Base-by-base conservation (phyloP, 2,329 filamentous ascomycete species). In the Monilinia aucupariae region DNA sequence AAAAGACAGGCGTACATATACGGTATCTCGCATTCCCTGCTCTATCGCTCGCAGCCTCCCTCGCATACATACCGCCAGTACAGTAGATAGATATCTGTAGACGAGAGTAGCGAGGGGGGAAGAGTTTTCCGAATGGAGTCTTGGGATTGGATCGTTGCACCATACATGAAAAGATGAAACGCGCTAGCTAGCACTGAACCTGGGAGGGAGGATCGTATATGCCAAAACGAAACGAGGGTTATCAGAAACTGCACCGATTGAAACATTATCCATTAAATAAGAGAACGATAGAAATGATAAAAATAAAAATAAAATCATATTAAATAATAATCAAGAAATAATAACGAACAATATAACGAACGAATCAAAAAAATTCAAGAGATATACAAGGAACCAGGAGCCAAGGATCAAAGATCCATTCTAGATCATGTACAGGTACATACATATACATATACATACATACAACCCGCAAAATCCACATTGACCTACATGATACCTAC, bases 101-200 rank as follows among this genome's bases (percentile, higher is more conserved):
- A n/a, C n/a, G n/a, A n/a, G n/a, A n/a, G n/a, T n/a, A n/a, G n/a
- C n/a, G n/a, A n/a, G n/a, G n/a, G 34, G 41, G 47, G 54, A 56
- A 56, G 47, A 34, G 20, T 58, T 45, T 58, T 47, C 41, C 54
- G n/a, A 47, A 47, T 47, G 47, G 27, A 39, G 27, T 22, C n/a
- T 58, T 34, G 7, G 41, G 41, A 58, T 58, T 58, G 41, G 54
- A 58, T 58, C 4, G 25, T 22, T 47, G 47, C 43, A 58, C 48
- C 41, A 47, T 48, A 58, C 54, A 58, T 47, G 53, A 58, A n/a
- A n/a, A 34, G 27, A 58, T 58, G 54, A 58, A 58, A 58, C 54
- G 54, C 47, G 7, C 54, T 58, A 30, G 27, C 27, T n/a, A 56
- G 22, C 4, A n/a, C 8, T 10, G 4, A 47, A 8, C 27, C 54